Evolutionary conservation across 352 stramenopile genomes (phyloP).

Genomic region (Phytophthora aleatoria): DNA sequence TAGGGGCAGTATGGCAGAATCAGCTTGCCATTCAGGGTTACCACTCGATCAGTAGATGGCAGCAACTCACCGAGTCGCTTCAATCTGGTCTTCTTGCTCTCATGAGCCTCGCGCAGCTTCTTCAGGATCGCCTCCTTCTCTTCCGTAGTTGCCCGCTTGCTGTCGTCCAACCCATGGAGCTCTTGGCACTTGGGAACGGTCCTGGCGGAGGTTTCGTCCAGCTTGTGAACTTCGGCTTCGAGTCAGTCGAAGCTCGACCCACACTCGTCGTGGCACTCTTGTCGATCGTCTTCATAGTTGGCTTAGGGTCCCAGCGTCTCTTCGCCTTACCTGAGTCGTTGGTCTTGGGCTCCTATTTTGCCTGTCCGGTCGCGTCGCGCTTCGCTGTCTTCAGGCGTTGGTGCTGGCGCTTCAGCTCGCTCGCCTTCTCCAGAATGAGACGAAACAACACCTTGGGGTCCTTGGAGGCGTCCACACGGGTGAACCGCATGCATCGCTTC

Average conservation of each 20-base stretch:
- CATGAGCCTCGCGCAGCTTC: neutral
- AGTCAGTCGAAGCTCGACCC: neutral
- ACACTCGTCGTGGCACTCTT: too few species aligned
- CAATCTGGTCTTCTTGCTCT: neutral
- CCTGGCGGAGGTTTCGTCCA: neutral
- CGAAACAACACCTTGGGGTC: constrained; percentile 4
- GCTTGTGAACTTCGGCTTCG: neutral
- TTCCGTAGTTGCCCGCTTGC: neutral
- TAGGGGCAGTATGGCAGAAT: neutral
- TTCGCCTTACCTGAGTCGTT: neutral
- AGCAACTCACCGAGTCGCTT: neutral
- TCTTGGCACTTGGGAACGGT: constrained; percentile 11
- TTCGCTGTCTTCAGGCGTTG: neutral
- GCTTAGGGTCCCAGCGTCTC: neutral
- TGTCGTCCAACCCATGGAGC: constrained; percentile 3
- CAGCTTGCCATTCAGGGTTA: neutral
- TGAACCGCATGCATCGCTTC: neutral
- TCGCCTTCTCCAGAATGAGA: constrained; percentile 10
- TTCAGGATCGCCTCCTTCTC: constrained; percentile 3
- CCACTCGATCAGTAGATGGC: neutral
- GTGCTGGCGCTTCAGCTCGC: constrained; percentile 1
- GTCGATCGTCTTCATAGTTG: neutral
- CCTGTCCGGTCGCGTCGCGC: neutral
- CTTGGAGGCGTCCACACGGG: neutral
- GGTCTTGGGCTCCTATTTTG: neutral